These are phyloP conservation scores for Straminergon stramineum DNA, from an alignment of 225 moss, liverwort and hornwort genomes.

Conservation along the genomic window DNA sequence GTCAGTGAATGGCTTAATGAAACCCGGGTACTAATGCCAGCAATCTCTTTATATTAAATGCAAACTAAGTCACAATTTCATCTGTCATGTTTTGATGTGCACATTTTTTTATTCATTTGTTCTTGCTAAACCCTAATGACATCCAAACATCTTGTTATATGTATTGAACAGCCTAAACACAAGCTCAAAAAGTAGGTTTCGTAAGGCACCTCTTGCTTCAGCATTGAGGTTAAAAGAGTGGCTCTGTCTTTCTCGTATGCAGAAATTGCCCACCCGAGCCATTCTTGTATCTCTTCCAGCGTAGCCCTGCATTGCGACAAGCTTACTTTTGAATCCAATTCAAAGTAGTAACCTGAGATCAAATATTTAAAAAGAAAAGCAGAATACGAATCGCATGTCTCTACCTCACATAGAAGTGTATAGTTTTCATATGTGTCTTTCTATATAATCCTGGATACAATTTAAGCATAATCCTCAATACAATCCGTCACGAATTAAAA, in stretches of 20 bases:
- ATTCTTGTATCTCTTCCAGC: constrained; percentile 21
- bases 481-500: neutral
- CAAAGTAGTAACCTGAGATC: neutral
- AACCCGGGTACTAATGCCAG: neutral
- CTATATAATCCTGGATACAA: neutral
- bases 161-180: neutral
- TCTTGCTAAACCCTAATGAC: neutral
- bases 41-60: no score
- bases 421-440: neutral
- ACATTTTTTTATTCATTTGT: neutral
- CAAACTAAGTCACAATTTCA: neutral
- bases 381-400: neutral
- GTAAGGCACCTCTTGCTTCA: neutral
- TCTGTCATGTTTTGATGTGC: neutral
- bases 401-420: neutral
- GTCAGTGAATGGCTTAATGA: neutral
- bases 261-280: constrained; percentile 26
- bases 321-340: neutral
- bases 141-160: neutral
- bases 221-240: constrained; percentile 8
- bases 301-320: neutral
- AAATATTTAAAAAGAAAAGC: neutral
- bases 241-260: constrained; percentile 29
- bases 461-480: neutral
- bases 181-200: neutral